Percentiles rank a stretch among this genome's conserved stretches.
These are phyloP conservation scores for Cerioporus squamosus DNA, from an alignment of 1,284 basidiomycete species.

Conservation along the genomic window DNA sequence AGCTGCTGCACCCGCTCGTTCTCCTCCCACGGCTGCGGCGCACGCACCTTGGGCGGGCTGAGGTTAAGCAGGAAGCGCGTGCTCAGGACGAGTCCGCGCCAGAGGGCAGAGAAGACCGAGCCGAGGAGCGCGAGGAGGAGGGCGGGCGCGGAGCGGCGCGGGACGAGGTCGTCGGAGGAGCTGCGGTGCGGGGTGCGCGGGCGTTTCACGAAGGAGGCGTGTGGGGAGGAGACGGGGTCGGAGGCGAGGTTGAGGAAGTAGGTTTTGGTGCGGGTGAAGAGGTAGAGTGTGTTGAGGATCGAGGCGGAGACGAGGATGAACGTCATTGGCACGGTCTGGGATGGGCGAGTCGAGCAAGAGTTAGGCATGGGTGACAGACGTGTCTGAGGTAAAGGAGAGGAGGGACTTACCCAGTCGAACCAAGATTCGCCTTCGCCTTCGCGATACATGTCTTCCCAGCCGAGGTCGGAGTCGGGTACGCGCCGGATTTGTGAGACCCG, in stretches of 20 bases:
- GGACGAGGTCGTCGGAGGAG: conserved; percentile 26
- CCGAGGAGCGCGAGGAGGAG: conserved; percentile 34
- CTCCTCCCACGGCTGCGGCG: conserved; percentile 45
- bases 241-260: conserved; percentile 65
- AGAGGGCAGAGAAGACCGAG: conserved; percentile 41
- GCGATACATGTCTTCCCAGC: conserved; percentile 78
- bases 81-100: conserved; percentile 54
- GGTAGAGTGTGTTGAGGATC: conserved; percentile 60
- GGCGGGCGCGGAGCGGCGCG: conserved; percentile 45
- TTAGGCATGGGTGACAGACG: not conserved
- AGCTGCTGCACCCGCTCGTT: conserved; percentile 64
- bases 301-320: conserved; percentile 55
- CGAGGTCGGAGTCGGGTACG: conserved; percentile 65
- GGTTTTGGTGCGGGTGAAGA: conserved; percentile 67
- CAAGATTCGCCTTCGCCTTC: conserved; percentile 66
- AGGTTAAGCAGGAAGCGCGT: conserved; percentile 74
- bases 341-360: not conserved
- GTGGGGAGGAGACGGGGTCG: conserved; percentile 71
- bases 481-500: conserved; percentile 60
- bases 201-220: conserved; percentile 62
- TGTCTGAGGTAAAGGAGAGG: not conserved
- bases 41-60: conserved; percentile 50
- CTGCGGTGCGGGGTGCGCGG: conserved; percentile 32
- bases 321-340: conserved; percentile 64
- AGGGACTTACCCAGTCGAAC: conserved; percentile 75